Base-by-base conservation (phyloP, 768 basidiomycete species). In the Amylocystis lapponica region DNA sequence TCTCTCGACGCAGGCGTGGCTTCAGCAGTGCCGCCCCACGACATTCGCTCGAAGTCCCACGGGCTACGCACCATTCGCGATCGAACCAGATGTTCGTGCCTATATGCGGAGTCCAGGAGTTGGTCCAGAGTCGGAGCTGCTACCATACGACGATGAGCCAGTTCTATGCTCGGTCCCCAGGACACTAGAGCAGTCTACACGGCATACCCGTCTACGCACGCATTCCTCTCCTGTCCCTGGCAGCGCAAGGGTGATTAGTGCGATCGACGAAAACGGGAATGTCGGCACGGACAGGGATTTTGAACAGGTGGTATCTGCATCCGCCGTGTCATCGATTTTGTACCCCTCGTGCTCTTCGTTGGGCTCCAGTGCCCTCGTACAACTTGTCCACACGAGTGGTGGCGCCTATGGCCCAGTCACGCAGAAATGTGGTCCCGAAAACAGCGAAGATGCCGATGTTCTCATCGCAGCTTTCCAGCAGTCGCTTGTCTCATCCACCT, bases 391-490 rank as follows among this genome's bases (percentile, higher is more conserved):
- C n/a, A n/a, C n/a, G n/a, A n/a, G n/a, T n/a, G n/a, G n/a, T n/a
- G n/a, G 26, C 5, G 21, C 39, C 34, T 20, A 21, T 7, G 23
- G n/a, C 39, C 32, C 14, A n/a, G 14, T 5, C n/a, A 6, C 14
- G 19, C 19, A 13, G 14, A 5, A n/a, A 6, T 19, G 14, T 7
- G 20, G n/a, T 17, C 38, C 20, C 32, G 37, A 46, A 13, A 22
- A 41, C 30, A 26, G 9, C 21, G 32, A 39, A 17, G 27, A 4
- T 22, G 39, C n/a, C 23, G n/a, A 13, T 29, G 16, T 14, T 10
- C 36, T 48, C 17, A 51, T 38, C 3, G 37, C 29, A 14, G 50
- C 50, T 13, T 51, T 51, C 40, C 43, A 38, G 21, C 30, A 27
- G 5, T 40, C 46, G 22, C 26, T 48, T 16, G 4, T 48, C 21